These are phyloP conservation scores for Wickerhamiella hasegawae DNA, from an alignment of 805 yeast species.

Conservation along the genomic window DNA sequence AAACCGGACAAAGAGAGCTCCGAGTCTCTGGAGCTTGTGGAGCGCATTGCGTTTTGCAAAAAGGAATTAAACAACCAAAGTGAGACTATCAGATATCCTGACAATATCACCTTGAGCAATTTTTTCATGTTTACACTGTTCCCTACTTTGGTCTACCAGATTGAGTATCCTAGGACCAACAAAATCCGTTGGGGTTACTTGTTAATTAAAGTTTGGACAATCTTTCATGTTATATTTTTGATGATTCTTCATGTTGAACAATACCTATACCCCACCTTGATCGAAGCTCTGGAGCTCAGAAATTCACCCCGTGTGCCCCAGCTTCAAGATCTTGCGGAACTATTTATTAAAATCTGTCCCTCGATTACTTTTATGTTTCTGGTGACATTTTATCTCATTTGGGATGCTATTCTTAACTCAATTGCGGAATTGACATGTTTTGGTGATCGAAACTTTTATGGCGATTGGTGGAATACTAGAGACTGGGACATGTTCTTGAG, in stretches of 20 bases:
- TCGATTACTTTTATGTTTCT: slow-evolving; percentile 64
- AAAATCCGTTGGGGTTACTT: slow-evolving; percentile 56
- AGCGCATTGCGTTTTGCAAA: slow-evolving; percentile 50
- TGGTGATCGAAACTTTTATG: slow-evolving; percentile 86
- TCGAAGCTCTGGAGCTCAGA: slow-evolving; percentile 40
- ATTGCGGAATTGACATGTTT: slow-evolving; percentile 77
- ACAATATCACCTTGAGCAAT: slow-evolving; percentile 45
- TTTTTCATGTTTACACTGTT: slow-evolving; percentile 71
- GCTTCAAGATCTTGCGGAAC: slow-evolving; percentile 32
- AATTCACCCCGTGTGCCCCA: slow-evolving; percentile 28
- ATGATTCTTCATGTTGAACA: slow-evolving; percentile 76
- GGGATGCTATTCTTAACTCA: slow-evolving; percentile 87
- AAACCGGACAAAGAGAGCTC: background rate
- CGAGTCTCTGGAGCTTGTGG: slow-evolving; percentile 20
- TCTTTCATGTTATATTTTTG: slow-evolving; percentile 70
- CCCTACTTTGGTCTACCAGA: slow-evolving; percentile 62
- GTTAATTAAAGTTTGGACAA: slow-evolving; percentile 52
- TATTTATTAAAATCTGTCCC: slow-evolving; percentile 60
- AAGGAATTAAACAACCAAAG: slow-evolving; percentile 55
- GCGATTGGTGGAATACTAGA: slow-evolving; percentile 95
- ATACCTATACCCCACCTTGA: slow-evolving; percentile 56
- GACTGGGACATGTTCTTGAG: slow-evolving; percentile 90
- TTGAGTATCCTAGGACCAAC: slow-evolving; percentile 64
- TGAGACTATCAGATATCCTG: slow-evolving; percentile 39
- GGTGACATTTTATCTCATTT: slow-evolving; percentile 70